phyloP scores from a whole-genome alignment of 495 filamentous ascomycete genomes.

The Darksidea phi region DNA sequence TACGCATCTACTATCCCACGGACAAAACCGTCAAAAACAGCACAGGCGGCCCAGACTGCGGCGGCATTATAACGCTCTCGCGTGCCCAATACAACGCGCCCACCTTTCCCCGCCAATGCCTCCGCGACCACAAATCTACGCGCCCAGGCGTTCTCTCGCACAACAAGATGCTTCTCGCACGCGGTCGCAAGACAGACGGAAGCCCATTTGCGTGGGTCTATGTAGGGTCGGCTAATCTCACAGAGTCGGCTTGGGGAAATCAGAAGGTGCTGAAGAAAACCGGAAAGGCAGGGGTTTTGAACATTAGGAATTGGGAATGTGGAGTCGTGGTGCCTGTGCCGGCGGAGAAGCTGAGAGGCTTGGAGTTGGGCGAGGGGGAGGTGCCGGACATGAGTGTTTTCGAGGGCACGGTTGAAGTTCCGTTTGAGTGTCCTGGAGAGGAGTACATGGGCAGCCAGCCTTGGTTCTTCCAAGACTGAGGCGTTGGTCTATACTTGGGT shows the following conservation, averaged over 20 bases:
- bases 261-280: slow-evolving; percentile 64
- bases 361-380: slow-evolving; percentile 6
- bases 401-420: slow-evolving; percentile 60
- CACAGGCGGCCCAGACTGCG: slow-evolving; percentile 55
- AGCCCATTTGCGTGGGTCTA: slow-evolving; percentile 66
- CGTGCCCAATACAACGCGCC: slow-evolving; percentile 62
- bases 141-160: slow-evolving; percentile 77
- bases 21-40: slow-evolving; percentile 65
- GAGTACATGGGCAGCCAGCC: slow-evolving; percentile 52
- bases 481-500: too few species aligned
- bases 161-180: slow-evolving; percentile 77
- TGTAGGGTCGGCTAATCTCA: slow-evolving; percentile 87
- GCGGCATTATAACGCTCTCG: slow-evolving; percentile 79
- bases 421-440: slow-evolving; percentile 64
- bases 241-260: slow-evolving; percentile 88
- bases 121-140: slow-evolving; percentile 72
- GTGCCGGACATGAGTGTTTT: slow-evolving; percentile 54
- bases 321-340: slow-evolving; percentile 70
- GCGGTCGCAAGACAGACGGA: slow-evolving; percentile 43
- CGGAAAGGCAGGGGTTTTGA: slow-evolving; percentile 67
- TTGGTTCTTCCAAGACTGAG: slow-evolving; percentile 53
- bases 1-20: slow-evolving; percentile 83
- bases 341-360: slow-evolving; percentile 13
- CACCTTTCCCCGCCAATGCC: slow-evolving; percentile 65
- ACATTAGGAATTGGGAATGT: slow-evolving; percentile 94